Evolutionary conservation across 225 moss, liverwort and hornwort genomes (phyloP).

Genomic region (Bryoerythrophyllum caledonicum): DNA sequence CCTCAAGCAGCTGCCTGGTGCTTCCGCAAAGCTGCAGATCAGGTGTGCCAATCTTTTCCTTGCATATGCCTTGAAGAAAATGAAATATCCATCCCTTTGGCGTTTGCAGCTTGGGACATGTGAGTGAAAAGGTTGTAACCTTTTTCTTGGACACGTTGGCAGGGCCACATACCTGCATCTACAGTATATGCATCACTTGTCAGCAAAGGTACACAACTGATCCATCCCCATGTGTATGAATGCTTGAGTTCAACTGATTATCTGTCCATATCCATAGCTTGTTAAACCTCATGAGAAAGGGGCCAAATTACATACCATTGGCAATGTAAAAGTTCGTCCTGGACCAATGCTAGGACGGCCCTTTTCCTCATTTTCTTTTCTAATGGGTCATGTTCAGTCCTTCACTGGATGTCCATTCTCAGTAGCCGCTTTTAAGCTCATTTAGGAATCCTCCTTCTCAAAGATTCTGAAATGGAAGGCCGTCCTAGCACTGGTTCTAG

Average conservation of each 20-base stretch:
- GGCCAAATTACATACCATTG: too few relatives aligned
- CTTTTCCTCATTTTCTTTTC: too few relatives aligned
- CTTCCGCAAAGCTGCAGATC: slow-evolving; percentile 88
- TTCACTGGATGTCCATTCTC: too few relatives aligned
- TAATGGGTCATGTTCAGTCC: too few relatives aligned
- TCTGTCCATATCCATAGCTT: not conserved
- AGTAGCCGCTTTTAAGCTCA: too few relatives aligned
- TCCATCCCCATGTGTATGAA: not conserved
- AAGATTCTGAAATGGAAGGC: too few relatives aligned
- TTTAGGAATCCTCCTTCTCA: too few relatives aligned
- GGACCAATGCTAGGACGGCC: too few relatives aligned
- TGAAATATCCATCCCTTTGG: not conserved
- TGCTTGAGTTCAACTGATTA: slow-evolving; percentile 6
- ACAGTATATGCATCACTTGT: slow-evolving; percentile 82
- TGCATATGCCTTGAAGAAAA: not conserved
- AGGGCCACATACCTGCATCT: slow-evolving; percentile 79
- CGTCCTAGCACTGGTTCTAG: too few relatives aligned
- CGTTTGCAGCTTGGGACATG: not conserved
- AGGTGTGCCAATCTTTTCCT: slow-evolving; percentile 44
- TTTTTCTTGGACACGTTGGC: slow-evolving; percentile 26
- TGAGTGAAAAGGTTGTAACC: not conserved
- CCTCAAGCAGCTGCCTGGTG: slow-evolving; percentile 82
- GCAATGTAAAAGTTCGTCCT: too few relatives aligned
- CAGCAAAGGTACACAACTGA: slow-evolving; percentile 56
- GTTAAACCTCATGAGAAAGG: too few relatives aligned